Conservation (phyloP, 129 eudicot species). For the Centrapalus pauciflorus region DNA sequence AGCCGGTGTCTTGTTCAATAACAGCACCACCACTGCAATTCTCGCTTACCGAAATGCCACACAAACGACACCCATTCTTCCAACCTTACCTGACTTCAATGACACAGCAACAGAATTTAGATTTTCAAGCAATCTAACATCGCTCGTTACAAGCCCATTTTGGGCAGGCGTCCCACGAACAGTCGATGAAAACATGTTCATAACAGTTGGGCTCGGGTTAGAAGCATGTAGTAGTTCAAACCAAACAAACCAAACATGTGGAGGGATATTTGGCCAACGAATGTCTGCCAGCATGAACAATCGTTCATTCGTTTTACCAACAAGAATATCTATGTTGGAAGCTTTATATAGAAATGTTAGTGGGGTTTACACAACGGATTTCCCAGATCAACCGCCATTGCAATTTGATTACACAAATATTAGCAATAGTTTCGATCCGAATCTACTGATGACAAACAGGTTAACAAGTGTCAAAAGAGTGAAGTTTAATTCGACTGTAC, state of each 20-base stretch:
- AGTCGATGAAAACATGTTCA: slow-evolving; percentile 55
- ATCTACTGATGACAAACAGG: slow-evolving; percentile 37
- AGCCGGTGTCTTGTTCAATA: slow-evolving; percentile 20
- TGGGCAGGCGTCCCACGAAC: slow-evolving; percentile 43
- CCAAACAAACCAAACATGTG: slow-evolving; percentile 32
- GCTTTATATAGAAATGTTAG: slow-evolving; percentile 37
- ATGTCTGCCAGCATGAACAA: slow-evolving; percentile 75
- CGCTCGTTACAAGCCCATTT: slow-evolving; percentile 41
- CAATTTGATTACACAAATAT: slow-evolving; percentile 48
- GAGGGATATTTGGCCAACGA: slow-evolving; percentile 40
- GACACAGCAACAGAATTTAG: slow-evolving; percentile 54
- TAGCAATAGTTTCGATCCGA: slow-evolving; percentile 30
- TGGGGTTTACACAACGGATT: slow-evolving; percentile 61
- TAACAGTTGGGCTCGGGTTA: slow-evolving; percentile 63
- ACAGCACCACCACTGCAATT: slow-evolving; percentile 58
- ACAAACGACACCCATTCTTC: slow-evolving; percentile 38
- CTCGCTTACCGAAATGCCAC: slow-evolving; percentile 31
- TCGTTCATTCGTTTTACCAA: slow-evolving; percentile 48
- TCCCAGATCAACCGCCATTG: slow-evolving; percentile 49
- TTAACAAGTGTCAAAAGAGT: slow-evolving; percentile 50
- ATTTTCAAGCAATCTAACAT: slow-evolving; percentile 46
- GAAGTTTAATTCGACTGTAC: slow-evolving; percentile 56
- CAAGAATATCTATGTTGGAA: slow-evolving; percentile 43
- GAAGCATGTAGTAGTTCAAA: slow-evolving; percentile 35
- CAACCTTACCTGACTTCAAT: slow-evolving; percentile 48